A percentile compares a stretch with the other conserved stretches of the same genome.
phyloP scores from a whole-genome alignment of 306 rosid species.

The Fragaria iinumae region DNA sequence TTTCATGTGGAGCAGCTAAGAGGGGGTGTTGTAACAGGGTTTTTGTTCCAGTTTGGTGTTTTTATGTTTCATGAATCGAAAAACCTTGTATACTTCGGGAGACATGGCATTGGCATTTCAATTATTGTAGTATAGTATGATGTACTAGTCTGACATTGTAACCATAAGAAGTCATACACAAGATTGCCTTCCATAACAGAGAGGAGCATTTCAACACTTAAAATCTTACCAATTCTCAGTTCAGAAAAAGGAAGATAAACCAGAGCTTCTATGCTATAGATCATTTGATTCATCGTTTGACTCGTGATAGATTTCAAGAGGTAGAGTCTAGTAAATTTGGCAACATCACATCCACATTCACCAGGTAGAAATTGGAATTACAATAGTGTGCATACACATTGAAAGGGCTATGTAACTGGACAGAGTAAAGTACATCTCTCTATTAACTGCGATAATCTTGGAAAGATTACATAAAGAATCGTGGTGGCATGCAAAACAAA shows the following conservation, averaged over 20 bases:
- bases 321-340: background rate
- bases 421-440: conserved; percentile 21
- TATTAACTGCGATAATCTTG: conserved; percentile 20
- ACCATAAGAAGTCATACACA: background rate
- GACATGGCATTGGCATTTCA: background rate
- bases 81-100: background rate
- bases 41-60: no score
- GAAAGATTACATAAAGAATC: conserved; percentile 39
- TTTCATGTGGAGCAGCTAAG: no score
- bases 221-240: background rate
- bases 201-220: background rate
- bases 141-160: background rate
- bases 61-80: background rate
- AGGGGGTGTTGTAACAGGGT: no score
- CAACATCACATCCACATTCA: conserved; percentile 12
- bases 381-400: background rate
- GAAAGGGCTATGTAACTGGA: conserved; percentile 8
- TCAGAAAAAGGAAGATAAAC: background rate
- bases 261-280: background rate
- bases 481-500: conserved; percentile 39
- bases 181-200: background rate
- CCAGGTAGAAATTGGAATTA: background rate
- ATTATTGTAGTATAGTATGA: background rate
- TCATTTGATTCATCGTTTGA: no score
- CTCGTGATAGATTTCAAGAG: background rate